Base-by-base conservation (phyloP, 2,329 filamentous ascomycete species). In the Aspergillus carbonarius region DNA sequence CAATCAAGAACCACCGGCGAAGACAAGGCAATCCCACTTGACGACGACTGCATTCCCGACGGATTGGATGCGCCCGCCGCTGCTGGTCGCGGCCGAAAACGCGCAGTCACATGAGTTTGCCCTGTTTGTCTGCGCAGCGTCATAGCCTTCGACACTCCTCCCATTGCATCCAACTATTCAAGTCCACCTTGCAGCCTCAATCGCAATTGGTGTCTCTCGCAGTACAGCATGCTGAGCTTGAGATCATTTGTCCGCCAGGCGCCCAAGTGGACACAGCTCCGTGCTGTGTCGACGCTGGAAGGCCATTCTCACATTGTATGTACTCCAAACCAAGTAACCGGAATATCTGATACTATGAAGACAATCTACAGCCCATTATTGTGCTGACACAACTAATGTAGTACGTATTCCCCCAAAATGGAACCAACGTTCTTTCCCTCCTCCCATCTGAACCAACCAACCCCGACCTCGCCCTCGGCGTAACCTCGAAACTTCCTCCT, bases 371-470 rank as follows among this genome's bases (percentile, higher is more conserved):
- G 20, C 3, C 12, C 48, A 17, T 9, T 15, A 9, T 3, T 30
- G 18, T 17, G 35, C 13, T 10, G 13, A 23, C 34, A 4, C 48
- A 15, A 34, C 1, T 27, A 13, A 42, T 25, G 18, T 59, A 83
- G 81, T 85, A 84, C 65, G 74, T 82, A 17, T 82, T 83, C 68
- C 60, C 70, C 74, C 57, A 69, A 68, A 50, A 68, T 63, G 62
- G 73, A 69, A 70, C 61, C 37, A 77, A 81, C 56, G 70, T 85
- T 58, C 78, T 88, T 20, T 82, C 84, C n/a, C 78, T 86, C 53
- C 77, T 88, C 10, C 77, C 84, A 3, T 82, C 81, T 4, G 71
- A 77, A 6, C 84, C 85, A 1, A 80, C 83, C 8, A 83, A 77
- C 18, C 70, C 76, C 5, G 74, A 80, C 15, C 77, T 87, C 49